phyloP scores from a whole-genome alignment of 352 stramenopile genomes.

The Phytophthora sojae region DNA sequence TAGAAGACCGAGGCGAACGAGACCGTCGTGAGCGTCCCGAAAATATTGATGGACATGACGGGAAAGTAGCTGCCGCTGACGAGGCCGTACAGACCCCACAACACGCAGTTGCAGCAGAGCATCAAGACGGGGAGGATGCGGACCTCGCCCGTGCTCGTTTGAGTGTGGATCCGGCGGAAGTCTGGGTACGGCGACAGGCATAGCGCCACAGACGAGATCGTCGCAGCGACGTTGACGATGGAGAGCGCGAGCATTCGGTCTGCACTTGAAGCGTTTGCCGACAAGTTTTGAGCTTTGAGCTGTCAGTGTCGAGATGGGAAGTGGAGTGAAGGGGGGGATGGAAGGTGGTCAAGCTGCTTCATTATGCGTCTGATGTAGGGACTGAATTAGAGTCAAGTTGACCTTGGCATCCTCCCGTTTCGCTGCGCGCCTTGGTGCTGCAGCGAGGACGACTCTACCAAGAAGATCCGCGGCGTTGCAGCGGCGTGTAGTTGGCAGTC shows the following conservation, averaged over 20 bases:
- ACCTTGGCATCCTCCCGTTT: no score
- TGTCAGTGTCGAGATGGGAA: constrained; percentile 13
- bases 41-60: constrained; percentile 49
- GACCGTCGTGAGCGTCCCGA: constrained; percentile 42
- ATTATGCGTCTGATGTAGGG: no score
- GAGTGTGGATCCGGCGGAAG: constrained; percentile 23
- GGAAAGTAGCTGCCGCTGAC: constrained; percentile 46
- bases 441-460: no score
- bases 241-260: constrained; percentile 30
- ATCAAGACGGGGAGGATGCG: constrained; percentile 48
- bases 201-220: constrained; percentile 24
- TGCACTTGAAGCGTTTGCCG: no score
- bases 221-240: constrained; percentile 36
- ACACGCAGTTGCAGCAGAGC: constrained; percentile 50
- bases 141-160: constrained; percentile 44
- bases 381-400: no score
- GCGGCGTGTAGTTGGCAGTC: no score
- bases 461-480: no score
- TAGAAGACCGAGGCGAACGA: constrained; percentile 43
- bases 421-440: no score
- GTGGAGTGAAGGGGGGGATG: background rate
- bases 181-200: constrained; percentile 38
- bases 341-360: background rate
- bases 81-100: constrained; percentile 52
- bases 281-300: no score